These are phyloP conservation scores for Heterobasidion annosum DNA, from an alignment of 1,284 basidiomycete species.

Conservation along the genomic window DNA sequence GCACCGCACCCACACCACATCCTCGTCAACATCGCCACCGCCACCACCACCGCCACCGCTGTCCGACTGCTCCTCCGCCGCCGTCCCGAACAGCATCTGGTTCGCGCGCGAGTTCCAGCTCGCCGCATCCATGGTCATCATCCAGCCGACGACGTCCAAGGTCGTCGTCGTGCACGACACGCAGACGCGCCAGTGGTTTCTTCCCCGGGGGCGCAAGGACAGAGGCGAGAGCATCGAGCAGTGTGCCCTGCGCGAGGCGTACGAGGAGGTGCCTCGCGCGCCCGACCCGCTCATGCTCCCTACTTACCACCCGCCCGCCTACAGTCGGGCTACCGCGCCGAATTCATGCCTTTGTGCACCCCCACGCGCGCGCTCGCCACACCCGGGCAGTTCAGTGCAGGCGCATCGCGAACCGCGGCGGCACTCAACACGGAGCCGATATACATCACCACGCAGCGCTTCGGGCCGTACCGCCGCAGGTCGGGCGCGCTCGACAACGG, in stretches of 20 bases:
- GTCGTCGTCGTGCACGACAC: constrained; percentile 36
- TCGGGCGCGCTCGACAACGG: constrained; percentile 15
- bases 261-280: constrained; percentile 45
- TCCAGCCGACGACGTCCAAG: constrained; percentile 34
- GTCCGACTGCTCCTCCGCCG: constrained; percentile 15
- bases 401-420: not conserved
- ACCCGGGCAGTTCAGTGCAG: constrained; percentile 14
- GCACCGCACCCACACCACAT: not conserved
- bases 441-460: constrained; percentile 27
- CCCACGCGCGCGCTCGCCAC: constrained; percentile 29
- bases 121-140: constrained; percentile 51
- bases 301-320: not conserved
- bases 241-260: constrained; percentile 50
- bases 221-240: constrained; percentile 48
- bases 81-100: constrained; percentile 34
- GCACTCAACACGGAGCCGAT: constrained; percentile 36
- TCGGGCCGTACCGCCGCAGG: constrained; percentile 13
- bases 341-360: constrained; percentile 36
- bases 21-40: not conserved
- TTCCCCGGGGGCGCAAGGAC: constrained; percentile 58
- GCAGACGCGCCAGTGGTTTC: constrained; percentile 33
- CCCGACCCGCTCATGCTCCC: not conserved
- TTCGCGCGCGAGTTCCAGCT: constrained; percentile 41
- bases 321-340: constrained; percentile 45
- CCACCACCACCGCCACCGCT: constrained; percentile 4